Percentiles rank a stretch among this genome's conserved stretches.
Conservation (phyloP, 2,329 filamentous ascomycete species). For the Penicillium sp. region DNA sequence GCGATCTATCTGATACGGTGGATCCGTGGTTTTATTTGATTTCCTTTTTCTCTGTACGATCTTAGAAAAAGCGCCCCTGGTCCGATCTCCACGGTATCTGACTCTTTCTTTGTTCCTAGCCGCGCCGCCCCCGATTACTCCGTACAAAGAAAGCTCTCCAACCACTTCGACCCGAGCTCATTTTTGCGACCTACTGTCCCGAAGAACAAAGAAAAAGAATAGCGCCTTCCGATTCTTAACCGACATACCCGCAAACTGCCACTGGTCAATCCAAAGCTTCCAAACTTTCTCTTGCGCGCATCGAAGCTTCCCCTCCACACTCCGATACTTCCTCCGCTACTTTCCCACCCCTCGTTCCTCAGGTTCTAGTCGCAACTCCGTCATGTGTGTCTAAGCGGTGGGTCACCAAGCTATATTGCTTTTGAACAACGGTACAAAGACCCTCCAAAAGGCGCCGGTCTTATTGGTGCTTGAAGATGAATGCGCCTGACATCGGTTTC, state of each 20-base stretch:
- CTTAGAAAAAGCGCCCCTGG: conserved; percentile 8
- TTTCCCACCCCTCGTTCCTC: background rate
- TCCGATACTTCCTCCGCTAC: background rate
- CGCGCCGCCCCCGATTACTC: conserved; percentile 15
- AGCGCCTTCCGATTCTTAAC: background rate
- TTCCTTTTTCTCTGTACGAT: background rate
- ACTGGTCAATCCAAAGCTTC: background rate
- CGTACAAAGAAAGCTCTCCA: conserved; percentile 9
- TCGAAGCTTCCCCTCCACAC: conserved; percentile 2
- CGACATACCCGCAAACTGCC: background rate
- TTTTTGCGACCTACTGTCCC: conserved; percentile 13
- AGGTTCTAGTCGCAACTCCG: conserved; percentile 3
- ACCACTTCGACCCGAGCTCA: conserved; percentile 7
- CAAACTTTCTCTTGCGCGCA: background rate
- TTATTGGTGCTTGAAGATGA: background rate
- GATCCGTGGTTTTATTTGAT: conserved; percentile 3
- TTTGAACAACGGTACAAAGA: conserved; percentile 4
- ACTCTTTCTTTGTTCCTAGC: conserved; percentile 20
- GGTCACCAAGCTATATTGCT: conserved; percentile 9
- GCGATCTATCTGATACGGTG: conserved; percentile 22
- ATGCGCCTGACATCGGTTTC: conserved; percentile 9
- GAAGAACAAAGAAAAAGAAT: background rate
- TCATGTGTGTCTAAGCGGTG: conserved; percentile 12
- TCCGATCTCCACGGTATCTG: conserved; percentile 16
- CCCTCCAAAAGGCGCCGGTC: background rate